phyloP scores from a whole-genome alignment of 2,329 filamentous ascomycete genomes.

The Venturia asperata region DNA sequence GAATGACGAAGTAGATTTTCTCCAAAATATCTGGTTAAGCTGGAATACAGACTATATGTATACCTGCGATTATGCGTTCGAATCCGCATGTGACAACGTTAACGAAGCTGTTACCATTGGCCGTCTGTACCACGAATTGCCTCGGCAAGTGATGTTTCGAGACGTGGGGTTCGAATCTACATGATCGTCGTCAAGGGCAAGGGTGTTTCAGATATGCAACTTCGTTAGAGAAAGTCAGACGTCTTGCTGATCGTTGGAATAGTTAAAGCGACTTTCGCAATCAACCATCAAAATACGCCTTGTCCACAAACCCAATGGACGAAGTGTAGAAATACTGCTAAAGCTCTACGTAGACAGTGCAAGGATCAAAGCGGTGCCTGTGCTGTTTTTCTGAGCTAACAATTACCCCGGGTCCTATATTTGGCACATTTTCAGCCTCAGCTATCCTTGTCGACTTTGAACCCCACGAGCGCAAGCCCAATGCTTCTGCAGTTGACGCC shows the following conservation, averaged over 20 bases:
- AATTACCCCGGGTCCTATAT: too few relatives aligned
- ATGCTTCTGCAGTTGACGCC: too few relatives aligned
- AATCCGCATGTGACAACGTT: not conserved
- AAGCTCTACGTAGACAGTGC: not conserved
- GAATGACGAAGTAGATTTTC: not conserved
- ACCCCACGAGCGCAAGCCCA: too few relatives aligned
- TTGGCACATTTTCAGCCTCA: too few relatives aligned
- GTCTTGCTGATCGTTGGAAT: not conserved
- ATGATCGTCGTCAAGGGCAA: not conserved
- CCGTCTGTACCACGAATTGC: not conserved
- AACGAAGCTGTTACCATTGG: not conserved
- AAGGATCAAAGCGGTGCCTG: too few relatives aligned
- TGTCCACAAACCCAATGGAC: not conserved
- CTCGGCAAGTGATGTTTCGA: not conserved
- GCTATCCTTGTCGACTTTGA: too few relatives aligned
- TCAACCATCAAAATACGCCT: too few relatives aligned
- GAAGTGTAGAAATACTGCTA: not conserved
- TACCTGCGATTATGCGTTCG: not conserved
- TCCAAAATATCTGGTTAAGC: not conserved
- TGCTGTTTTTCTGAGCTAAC: too few relatives aligned
- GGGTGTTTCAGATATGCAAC: not conserved
- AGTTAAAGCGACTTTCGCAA: too few relatives aligned
- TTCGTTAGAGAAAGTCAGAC: not conserved
- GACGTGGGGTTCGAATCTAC: not conserved
- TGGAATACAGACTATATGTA: not conserved